A percentile compares a stretch with the other conserved stretches of the same genome.
These are phyloP conservation scores for Penicillium hesseltinei DNA, from an alignment of 2,329 filamentous ascomycete genomes.

Conservation along the genomic window DNA sequence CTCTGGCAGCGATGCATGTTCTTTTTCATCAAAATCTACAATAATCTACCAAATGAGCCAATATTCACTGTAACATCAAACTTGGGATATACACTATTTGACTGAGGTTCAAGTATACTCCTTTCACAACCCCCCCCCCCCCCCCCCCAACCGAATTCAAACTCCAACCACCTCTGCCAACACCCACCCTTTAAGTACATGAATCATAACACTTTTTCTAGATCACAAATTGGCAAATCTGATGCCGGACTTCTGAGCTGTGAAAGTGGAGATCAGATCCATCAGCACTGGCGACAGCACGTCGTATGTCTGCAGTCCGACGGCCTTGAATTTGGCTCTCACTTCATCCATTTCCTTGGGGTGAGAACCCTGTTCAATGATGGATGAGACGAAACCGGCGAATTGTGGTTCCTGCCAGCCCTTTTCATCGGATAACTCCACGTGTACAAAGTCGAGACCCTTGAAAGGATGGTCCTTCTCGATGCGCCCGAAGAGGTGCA, in stretches of 20 bases:
- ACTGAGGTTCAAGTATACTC: not conserved
- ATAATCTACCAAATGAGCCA: not conserved
- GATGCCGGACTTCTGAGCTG: constrained; percentile 48
- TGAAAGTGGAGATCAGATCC: constrained; percentile 60
- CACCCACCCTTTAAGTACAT: not conserved
- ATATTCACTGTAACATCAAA: not conserved
- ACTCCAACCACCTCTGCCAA: not conserved
- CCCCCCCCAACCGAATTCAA: not conserved
- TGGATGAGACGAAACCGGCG: constrained; percentile 64
- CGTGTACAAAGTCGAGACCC: constrained; percentile 68
- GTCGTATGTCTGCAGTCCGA: constrained; percentile 64
- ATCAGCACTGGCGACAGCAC: constrained; percentile 61
- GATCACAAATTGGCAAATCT: constrained; percentile 28
- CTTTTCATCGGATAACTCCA: constrained; percentile 57
- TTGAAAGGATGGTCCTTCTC: constrained; percentile 64
- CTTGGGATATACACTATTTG: not conserved
- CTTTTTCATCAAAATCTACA: not conserved
- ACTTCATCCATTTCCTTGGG: constrained; percentile 57
- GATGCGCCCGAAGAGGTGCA: constrained; percentile 64
- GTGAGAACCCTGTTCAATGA: constrained; percentile 66
- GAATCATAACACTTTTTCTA: not conserved
- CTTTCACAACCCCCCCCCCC: not conserved
- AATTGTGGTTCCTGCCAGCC: constrained; percentile 74
- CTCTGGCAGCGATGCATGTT: not conserved
- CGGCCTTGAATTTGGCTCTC: constrained; percentile 51